Conservation (phyloP, 2,329 filamentous ascomycete species). For the Sclerotinia spermophila region DNA sequence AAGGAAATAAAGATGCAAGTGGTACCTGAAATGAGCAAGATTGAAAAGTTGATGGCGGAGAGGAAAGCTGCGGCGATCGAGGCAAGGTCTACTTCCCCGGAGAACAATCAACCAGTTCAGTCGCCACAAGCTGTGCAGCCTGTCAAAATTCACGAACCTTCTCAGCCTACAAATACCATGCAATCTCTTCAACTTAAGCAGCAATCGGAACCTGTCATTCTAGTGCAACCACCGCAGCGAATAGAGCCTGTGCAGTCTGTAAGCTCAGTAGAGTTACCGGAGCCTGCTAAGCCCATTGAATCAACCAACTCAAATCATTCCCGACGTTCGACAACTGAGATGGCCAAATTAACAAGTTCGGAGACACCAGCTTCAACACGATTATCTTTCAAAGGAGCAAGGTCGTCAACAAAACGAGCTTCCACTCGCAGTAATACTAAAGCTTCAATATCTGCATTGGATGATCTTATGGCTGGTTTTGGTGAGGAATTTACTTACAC, state of each 20-base stretch:
- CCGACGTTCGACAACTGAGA: neutral
- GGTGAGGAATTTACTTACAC: neutral
- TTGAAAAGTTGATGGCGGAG: slow-evolving; percentile 3
- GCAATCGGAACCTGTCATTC: too few relatives aligned
- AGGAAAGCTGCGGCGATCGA: slow-evolving; percentile 11
- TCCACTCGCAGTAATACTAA: neutral
- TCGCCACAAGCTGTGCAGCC: neutral
- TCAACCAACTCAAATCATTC: neutral
- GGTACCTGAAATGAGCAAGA: slow-evolving; percentile 4
- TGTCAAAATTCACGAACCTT: neutral
- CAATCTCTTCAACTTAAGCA: neutral
- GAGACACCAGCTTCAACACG: neutral
- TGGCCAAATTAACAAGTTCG: neutral
- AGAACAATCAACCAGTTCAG: neutral
- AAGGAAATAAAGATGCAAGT: neutral
- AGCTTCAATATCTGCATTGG: slow-evolving; percentile 16
- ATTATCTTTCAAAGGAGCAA: neutral
- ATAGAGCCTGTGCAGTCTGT: neutral
- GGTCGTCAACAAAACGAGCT: neutral
- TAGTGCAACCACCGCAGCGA: neutral
- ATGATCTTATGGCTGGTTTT: slow-evolving; percentile 19
- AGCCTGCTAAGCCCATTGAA: neutral
- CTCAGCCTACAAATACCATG: neutral
- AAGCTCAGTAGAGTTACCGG: neutral
- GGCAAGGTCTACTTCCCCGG: neutral